Percentiles rank a stretch among this genome's conserved stretches.
Evolutionary conservation across 768 basidiomycete species (phyloP).

Genomic region (Lactarius psammicola): DNA sequence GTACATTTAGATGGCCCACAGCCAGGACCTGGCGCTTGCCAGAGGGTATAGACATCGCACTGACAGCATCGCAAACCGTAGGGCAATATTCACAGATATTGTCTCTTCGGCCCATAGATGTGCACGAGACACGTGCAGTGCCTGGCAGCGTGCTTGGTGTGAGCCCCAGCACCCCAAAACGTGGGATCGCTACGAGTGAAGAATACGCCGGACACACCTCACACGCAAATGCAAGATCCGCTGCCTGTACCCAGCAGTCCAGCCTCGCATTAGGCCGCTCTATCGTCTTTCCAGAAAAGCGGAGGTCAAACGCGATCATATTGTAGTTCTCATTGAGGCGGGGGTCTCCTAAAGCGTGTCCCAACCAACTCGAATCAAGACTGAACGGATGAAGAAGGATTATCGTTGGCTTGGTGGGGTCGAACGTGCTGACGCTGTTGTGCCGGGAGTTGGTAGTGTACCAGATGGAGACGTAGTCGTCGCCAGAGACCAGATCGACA

Average conservation of each 20-base stretch:
- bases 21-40: not conserved
- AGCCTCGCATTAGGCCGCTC: slow-evolving; percentile 54
- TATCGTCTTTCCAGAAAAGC: slow-evolving; percentile 57
- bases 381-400: slow-evolving; percentile 67
- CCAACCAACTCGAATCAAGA: slow-evolving; percentile 68
- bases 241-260: slow-evolving; percentile 78
- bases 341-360: slow-evolving; percentile 63
- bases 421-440: slow-evolving; percentile 63
- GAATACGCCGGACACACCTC: slow-evolving; percentile 44
- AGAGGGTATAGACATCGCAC: slow-evolving; percentile 33
- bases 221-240: slow-evolving; percentile 66
- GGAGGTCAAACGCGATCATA: slow-evolving; percentile 72
- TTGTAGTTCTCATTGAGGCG: slow-evolving; percentile 60
- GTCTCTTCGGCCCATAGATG: slow-evolving; percentile 57
- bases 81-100: slow-evolving; percentile 46
- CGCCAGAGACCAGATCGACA: slow-evolving; percentile 58
- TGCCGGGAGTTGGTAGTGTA: slow-evolving; percentile 64
- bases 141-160: slow-evolving; percentile 37
- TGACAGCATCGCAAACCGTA: slow-evolving; percentile 65
- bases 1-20: not conserved
- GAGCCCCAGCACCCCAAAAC: slow-evolving; percentile 2
- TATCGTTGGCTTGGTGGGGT: slow-evolving; percentile 62
- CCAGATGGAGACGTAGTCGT: slow-evolving; percentile 70
- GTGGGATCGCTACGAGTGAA: not conserved
- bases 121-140: slow-evolving; percentile 60